Conservation (phyloP, 1,139 yeast species). For the Ogataea hybrid region DNA sequence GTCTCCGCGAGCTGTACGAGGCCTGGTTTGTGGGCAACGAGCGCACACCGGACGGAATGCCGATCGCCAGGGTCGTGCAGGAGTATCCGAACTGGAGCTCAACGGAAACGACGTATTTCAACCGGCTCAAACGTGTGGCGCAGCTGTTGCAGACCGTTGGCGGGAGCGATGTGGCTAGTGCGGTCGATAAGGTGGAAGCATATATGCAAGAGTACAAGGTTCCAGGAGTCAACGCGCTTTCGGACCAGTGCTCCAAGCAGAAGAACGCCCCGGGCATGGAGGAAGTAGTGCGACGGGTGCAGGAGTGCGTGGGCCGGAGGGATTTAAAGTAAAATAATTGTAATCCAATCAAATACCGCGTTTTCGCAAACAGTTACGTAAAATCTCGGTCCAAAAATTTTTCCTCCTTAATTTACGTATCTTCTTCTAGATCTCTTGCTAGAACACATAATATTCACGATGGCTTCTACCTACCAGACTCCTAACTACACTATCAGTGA, state of each 20-base stretch:
- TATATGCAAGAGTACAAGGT: slow-evolving; percentile 13
- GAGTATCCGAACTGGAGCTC: slow-evolving; percentile 18
- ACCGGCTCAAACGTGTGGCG: slow-evolving; percentile 18
- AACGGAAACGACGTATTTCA: slow-evolving; percentile 20
- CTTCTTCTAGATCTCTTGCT: slow-evolving; percentile 9
- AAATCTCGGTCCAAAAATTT: slow-evolving; percentile 9
- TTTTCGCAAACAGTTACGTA: slow-evolving; percentile 3
- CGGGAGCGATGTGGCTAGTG: slow-evolving; percentile 5
- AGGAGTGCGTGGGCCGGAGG: not conserved
- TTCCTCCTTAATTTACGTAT: slow-evolving; percentile 7
- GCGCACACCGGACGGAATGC: slow-evolving; percentile 12
- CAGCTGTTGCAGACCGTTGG: slow-evolving; percentile 11
- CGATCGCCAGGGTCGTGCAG: slow-evolving; percentile 11
- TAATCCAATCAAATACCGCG: slow-evolving; percentile 11
- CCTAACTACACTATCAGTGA: slow-evolving; percentile 66
- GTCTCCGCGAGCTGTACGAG: slow-evolving; percentile 14
- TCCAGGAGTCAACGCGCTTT: slow-evolving; percentile 17
- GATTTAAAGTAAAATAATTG: not conserved
- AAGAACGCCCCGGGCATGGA: slow-evolving; percentile 14
- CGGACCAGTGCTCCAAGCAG: slow-evolving; percentile 17
- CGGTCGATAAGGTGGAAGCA: slow-evolving; percentile 9
- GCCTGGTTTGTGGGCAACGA: slow-evolving; percentile 18
- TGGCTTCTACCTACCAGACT: slow-evolving; percentile 29
- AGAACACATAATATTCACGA: slow-evolving; percentile 11
- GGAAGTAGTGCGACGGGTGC: slow-evolving; percentile 5